Conservation (phyloP, 169 alveolate genomes). For the Cystoisospora suis region DNA sequence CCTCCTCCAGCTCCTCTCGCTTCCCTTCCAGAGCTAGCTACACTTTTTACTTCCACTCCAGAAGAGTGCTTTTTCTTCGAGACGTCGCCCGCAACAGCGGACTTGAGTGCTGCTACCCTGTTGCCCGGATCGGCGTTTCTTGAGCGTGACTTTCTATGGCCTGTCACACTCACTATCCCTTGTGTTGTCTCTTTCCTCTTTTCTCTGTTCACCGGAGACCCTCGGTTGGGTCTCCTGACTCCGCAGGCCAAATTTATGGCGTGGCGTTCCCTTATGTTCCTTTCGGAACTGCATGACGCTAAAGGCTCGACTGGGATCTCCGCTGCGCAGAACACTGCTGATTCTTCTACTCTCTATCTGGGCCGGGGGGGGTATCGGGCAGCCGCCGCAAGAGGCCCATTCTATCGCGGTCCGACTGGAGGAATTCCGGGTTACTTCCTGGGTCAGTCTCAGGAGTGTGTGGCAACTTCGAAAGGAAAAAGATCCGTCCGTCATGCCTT, state of each 20-base stretch:
- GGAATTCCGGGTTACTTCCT: not conserved
- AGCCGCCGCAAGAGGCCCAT: constrained; percentile 39
- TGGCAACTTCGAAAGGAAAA: constrained; percentile 61
- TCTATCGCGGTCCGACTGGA: not conserved
- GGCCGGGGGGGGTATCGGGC: constrained; percentile 27
- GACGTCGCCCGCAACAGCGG: constrained; percentile 2
- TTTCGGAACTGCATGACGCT: constrained; percentile 55
- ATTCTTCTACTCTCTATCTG: too few species aligned
- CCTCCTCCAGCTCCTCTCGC: not conserved
- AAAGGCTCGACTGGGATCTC: not conserved
- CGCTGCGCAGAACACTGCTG: not conserved
- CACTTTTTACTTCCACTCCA: not conserved
- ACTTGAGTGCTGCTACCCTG: not conserved
- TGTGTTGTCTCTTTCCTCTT: constrained; percentile 28
- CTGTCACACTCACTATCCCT: not conserved
- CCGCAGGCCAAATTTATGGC: constrained; percentile 54
- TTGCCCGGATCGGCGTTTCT: constrained; percentile 28
- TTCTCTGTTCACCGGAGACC: constrained; percentile 53
- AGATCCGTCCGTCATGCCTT: constrained; percentile 61
- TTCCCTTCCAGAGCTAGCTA: not conserved
- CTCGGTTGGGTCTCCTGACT: constrained; percentile 50
- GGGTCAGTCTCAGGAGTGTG: constrained; percentile 5
- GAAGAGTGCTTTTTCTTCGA: not conserved
- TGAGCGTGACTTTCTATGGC: not conserved
- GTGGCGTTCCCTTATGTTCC: constrained; percentile 57